A percentile compares a stretch with the other conserved stretches of the same genome.
These are phyloP conservation scores for Dichotomocladium elegans DNA, from an alignment of 371 early-diverging fungal species.

Conservation along the genomic window DNA sequence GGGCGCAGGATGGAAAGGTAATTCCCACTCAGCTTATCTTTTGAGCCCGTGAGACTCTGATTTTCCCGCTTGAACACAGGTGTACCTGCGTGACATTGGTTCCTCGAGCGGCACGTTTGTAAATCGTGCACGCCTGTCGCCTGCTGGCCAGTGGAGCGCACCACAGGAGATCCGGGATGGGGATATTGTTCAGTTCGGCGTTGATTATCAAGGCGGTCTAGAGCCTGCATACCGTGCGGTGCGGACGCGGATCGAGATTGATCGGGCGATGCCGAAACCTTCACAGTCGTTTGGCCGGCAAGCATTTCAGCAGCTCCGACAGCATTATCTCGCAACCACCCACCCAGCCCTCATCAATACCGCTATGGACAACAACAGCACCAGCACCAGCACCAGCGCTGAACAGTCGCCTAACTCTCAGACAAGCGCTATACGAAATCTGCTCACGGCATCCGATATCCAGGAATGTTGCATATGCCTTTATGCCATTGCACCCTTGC, in stretches of 20 bases:
- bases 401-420: no score
- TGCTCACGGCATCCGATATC: no score
- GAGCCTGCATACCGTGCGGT: conserved; percentile 78
- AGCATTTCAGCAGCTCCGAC: conserved; percentile 21
- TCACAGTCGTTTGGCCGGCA: conserved; percentile 17
- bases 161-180: conserved; percentile 76
- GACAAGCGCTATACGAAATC: no score
- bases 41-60: no score
- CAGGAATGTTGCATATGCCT: conserved; percentile 97
- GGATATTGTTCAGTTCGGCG: conserved; percentile 81
- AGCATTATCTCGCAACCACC: conserved; percentile 9
- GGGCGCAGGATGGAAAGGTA: no score
- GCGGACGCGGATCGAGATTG: conserved; percentile 78
- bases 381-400: neutral
- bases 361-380: conserved; percentile 1
- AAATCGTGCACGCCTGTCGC: conserved; percentile 78
- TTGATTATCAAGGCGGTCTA: conserved; percentile 79
- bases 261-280: conserved; percentile 45
- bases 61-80: no score
- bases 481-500: no score
- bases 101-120: conserved; percentile 89
- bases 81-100: conserved; percentile 80
- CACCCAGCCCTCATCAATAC: no score
- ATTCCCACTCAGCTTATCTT: no score
- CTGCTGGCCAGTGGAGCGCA: conserved; percentile 70